A percentile compares a stretch with the other conserved stretches of the same genome.
Conservation (phyloP, 1,139 yeast genomes). For the Pichiaceae sp. region DNA sequence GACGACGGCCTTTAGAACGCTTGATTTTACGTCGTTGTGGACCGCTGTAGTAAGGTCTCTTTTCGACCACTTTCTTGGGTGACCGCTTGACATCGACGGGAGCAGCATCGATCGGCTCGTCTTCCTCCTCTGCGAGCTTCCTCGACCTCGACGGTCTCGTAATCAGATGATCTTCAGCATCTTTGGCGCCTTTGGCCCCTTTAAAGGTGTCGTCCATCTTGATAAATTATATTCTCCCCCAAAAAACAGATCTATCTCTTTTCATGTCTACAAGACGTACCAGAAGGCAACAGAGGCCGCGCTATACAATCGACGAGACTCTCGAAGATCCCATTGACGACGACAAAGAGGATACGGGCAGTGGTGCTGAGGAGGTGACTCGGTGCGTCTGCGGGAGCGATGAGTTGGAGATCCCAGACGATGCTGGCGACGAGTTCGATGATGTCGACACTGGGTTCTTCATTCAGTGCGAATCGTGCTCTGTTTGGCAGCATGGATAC, state of each 20-base stretch:
- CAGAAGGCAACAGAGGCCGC: slow-evolving; percentile 12
- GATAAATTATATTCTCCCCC: too few species aligned
- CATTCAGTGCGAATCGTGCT: slow-evolving; percentile 86
- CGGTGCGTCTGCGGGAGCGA: slow-evolving; percentile 83
- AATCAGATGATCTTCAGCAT: slow-evolving; percentile 2
- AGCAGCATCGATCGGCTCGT: slow-evolving; percentile 11
- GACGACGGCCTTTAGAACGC: not conserved
- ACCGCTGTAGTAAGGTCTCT: not conserved
- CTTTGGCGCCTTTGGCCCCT: not conserved
- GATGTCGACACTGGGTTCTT: slow-evolving; percentile 72
- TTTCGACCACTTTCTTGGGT: not conserved
- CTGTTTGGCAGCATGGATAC: slow-evolving; percentile 96
- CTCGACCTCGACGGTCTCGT: not conserved
- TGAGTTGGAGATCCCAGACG: slow-evolving; percentile 48
- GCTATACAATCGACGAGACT: not conserved
- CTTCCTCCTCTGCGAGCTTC: slow-evolving; percentile 5
- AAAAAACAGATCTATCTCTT: too few species aligned
- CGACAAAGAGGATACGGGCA: slow-evolving; percentile 28
- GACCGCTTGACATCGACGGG: not conserved
- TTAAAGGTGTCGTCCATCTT: not conserved
- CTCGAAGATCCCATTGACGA: slow-evolving; percentile 29
- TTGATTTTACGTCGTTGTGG: not conserved
- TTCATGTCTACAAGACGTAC: slow-evolving; percentile 23
- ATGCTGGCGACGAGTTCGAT: slow-evolving; percentile 43
- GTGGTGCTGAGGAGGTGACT: slow-evolving; percentile 67